Evolutionary conservation across 495 filamentous ascomycete species (phyloP).

Genomic region (Barbatosphaeria neglecta): DNA sequence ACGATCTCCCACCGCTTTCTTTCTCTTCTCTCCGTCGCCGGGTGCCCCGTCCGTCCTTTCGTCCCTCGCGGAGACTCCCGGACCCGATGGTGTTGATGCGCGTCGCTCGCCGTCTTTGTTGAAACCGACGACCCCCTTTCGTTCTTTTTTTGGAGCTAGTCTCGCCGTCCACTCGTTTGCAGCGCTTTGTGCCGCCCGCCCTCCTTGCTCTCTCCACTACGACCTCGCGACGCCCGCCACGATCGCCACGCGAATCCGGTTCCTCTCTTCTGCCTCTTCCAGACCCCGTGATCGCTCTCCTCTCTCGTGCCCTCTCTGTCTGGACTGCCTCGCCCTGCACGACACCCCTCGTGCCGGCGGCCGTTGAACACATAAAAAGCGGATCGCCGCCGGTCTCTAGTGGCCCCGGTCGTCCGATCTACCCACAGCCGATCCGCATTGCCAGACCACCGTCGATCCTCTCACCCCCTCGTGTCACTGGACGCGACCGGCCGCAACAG

Average conservation of each 20-base stretch:
- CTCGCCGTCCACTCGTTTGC: slow-evolving; percentile 40
- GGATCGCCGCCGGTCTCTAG: background rate
- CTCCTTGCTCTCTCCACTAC: slow-evolving; percentile 4
- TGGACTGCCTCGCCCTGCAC: background rate
- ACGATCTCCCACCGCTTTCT: background rate
- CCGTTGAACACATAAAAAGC: background rate
- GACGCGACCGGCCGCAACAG: background rate
- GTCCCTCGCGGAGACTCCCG: background rate
- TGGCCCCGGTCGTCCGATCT: background rate
- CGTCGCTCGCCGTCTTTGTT: background rate
- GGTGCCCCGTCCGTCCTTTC: background rate
- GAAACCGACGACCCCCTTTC: background rate
- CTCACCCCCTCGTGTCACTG: background rate
- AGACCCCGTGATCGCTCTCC: background rate
- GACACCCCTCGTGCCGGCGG: background rate
- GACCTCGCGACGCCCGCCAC: slow-evolving; percentile 4
- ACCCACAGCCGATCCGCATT: slow-evolving; percentile 1
- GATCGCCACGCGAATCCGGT: background rate
- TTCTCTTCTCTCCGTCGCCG: background rate
- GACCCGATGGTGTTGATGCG: background rate
- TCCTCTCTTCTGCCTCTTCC: background rate
- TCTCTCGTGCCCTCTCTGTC: background rate
- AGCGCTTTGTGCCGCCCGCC: no score
- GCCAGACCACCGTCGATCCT: background rate
- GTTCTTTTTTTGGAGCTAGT: slow-evolving; percentile 35